Conservation (phyloP, 2,329 filamentous ascomycete genomes). For the Claviceps cyperi region DNA sequence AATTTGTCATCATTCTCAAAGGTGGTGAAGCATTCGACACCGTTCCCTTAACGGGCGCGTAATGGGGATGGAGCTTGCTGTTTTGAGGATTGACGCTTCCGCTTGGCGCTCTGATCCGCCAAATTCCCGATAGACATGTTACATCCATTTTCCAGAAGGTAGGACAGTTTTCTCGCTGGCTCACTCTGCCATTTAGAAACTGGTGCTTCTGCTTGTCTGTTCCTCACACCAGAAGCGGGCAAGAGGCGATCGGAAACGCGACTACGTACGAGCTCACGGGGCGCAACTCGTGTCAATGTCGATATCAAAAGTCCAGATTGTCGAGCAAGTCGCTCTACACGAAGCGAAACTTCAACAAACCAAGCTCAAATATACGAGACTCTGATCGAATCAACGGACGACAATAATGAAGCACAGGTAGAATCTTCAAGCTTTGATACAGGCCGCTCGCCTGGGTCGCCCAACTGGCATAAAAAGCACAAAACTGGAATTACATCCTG, state of each 20-base stretch:
- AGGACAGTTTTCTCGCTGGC: constrained; percentile 7
- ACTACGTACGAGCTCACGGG: constrained; percentile 9
- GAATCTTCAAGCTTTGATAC: constrained; percentile 20
- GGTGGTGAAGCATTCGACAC: constrained; percentile 55
- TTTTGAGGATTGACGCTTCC: constrained; percentile 55
- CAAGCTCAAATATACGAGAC: not conserved
- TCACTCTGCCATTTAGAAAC: constrained; percentile 11
- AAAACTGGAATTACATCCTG: constrained; percentile 25
- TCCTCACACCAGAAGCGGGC: constrained; percentile 10
- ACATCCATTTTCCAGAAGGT: constrained; percentile 14
- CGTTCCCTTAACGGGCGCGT: constrained; percentile 40
- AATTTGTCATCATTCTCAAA: constrained; percentile 58
- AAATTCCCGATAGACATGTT: constrained; percentile 24
- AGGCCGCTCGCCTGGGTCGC: constrained; percentile 16
- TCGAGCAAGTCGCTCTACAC: constrained; percentile 4
- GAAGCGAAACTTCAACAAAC: constrained; percentile 1
- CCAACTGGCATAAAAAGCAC: constrained; percentile 12
- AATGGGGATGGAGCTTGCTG: constrained; percentile 58
- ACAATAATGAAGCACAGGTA: constrained; percentile 9
- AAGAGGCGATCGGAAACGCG: constrained; percentile 8
- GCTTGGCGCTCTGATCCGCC: constrained; percentile 31
- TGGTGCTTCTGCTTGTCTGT: constrained; percentile 11
- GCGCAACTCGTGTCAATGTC: not conserved
- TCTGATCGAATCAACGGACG: not conserved
- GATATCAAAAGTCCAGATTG: not conserved